phyloP scores from a whole-genome alignment of 108 stramenopile species.

The Stephanodiscus minutulus region DNA sequence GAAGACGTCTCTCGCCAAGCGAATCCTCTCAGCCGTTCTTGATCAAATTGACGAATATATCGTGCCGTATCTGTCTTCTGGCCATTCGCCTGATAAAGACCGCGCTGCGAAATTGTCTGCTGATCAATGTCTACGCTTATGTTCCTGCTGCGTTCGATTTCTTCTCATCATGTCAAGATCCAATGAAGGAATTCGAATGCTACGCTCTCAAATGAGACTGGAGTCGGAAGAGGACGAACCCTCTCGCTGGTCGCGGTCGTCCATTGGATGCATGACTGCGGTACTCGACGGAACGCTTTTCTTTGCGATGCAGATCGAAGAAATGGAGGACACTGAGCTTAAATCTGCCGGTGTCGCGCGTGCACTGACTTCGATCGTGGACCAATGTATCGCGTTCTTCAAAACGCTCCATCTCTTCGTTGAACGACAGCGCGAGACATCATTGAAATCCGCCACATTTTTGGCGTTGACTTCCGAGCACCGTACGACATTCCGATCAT shows the following conservation, averaged over 20 bases:
- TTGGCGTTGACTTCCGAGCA: slow-evolving; percentile 30
- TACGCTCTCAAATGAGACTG: slow-evolving; percentile 35
- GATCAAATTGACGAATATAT: slow-evolving; percentile 32
- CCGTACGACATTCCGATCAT: slow-evolving; percentile 26
- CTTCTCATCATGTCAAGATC: slow-evolving; percentile 31
- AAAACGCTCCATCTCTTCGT: slow-evolving; percentile 31
- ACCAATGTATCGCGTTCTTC: slow-evolving; percentile 39
- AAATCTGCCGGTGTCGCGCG: neutral
- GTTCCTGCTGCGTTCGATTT: slow-evolving; percentile 25
- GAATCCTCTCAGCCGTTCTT: slow-evolving; percentile 33
- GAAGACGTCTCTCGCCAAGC: slow-evolving; percentile 27
- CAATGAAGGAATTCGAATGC: slow-evolving; percentile 34
- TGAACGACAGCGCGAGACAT: slow-evolving; percentile 5
- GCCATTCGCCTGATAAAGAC: neutral
- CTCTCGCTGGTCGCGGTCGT: slow-evolving; percentile 44
- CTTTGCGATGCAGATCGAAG: slow-evolving; percentile 4
- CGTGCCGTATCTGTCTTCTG: slow-evolving; percentile 26
- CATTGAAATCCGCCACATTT: neutral
- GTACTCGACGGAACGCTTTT: slow-evolving; percentile 21
- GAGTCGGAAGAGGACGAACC: slow-evolving; percentile 14
- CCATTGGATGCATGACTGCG: slow-evolving; percentile 32
- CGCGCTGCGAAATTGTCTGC: neutral
- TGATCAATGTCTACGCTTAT: slow-evolving; percentile 16
- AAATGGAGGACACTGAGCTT: neutral
- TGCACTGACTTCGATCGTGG: slow-evolving; percentile 21